Percentiles rank a stretch among this genome's conserved stretches.
Conservation (phyloP, 1,139 yeast species). For the Saccharomycopsis hybrid region DNA sequence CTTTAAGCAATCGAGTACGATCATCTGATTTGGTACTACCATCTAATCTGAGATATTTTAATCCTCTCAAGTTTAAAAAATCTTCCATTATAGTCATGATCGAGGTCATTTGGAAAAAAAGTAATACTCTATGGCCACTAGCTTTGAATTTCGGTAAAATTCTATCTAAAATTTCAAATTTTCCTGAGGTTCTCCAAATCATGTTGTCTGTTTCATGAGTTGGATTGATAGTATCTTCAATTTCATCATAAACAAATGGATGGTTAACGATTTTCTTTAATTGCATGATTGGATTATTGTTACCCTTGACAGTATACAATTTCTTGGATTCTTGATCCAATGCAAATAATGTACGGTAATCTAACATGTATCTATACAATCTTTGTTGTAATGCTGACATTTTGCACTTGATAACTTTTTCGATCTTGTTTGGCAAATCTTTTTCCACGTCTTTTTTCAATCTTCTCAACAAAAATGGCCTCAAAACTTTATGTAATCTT, state of each 20-base stretch:
- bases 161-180: slow-evolving; percentile 70
- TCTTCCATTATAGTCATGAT: slow-evolving; percentile 90
- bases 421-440: slow-evolving; percentile 92
- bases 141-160: slow-evolving; percentile 68
- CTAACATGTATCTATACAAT: slow-evolving; percentile 73
- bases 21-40: slow-evolving; percentile 83
- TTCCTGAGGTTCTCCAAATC: slow-evolving; percentile 75
- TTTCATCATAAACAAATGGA: slow-evolving; percentile 95
- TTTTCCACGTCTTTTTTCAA: slow-evolving; percentile 96
- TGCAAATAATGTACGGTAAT: slow-evolving; percentile 58
- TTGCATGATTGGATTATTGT: slow-evolving; percentile 92
- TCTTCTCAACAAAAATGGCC: slow-evolving; percentile 92
- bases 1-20: slow-evolving; percentile 61
- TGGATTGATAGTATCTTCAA: slow-evolving; percentile 82
- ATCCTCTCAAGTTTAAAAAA: slow-evolving; percentile 53
- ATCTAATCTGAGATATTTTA: slow-evolving; percentile 72
- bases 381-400: slow-evolving; percentile 81
- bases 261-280: slow-evolving; percentile 94
- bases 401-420: slow-evolving; percentile 90
- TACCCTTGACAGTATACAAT: slow-evolving; percentile 66
- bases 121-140: slow-evolving; percentile 72
- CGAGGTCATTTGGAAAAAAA: slow-evolving; percentile 85
- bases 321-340: slow-evolving; percentile 39
- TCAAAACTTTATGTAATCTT: slow-evolving; percentile 89
- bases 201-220: slow-evolving; percentile 57